Conservation (phyloP, 2,329 filamentous ascomycete species). For the Ascochyta fabae region DNA sequence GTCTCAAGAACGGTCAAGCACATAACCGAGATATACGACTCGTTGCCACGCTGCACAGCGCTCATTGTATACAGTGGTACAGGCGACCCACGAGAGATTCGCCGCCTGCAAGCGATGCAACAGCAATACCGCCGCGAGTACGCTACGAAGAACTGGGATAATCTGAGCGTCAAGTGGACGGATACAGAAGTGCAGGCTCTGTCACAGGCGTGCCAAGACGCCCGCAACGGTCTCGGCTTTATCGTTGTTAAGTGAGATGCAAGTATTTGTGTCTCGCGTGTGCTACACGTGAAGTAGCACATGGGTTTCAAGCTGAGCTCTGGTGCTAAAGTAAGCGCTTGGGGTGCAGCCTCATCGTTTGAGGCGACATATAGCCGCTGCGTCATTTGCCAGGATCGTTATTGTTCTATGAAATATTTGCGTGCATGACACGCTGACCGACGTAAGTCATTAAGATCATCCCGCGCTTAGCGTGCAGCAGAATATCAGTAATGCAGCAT, state of each 20-base stretch:
- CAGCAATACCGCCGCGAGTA: slow-evolving; percentile 64
- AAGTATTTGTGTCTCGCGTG: slow-evolving; percentile 38
- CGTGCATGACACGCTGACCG: too few relatives aligned
- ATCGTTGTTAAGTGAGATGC: slow-evolving; percentile 61
- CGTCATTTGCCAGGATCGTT: neutral
- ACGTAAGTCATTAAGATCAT: too few relatives aligned
- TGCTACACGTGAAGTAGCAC: slow-evolving; percentile 35
- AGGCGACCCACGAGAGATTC: slow-evolving; percentile 64
- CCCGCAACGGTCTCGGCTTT: slow-evolving; percentile 65
- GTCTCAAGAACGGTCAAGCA: slow-evolving; percentile 59
- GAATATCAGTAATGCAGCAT: neutral
- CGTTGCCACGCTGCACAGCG: slow-evolving; percentile 64
- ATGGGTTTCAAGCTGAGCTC: slow-evolving; percentile 29
- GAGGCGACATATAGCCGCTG: neutral
- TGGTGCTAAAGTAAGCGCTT: slow-evolving; percentile 22
- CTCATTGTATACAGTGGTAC: slow-evolving; percentile 70
- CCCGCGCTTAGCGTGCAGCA: neutral
- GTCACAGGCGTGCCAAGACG: slow-evolving; percentile 61
- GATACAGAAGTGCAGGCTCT: slow-evolving; percentile 68
- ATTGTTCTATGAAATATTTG: neutral
- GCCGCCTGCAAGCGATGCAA: slow-evolving; percentile 63
- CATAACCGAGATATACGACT: slow-evolving; percentile 61
- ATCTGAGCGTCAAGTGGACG: slow-evolving; percentile 68
- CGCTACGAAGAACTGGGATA: slow-evolving; percentile 66
- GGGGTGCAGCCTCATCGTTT: slow-evolving; percentile 1